Evolutionary conservation across 129 eudicot species (phyloP).

Genomic region (Smallanthus sonchifolius): DNA sequence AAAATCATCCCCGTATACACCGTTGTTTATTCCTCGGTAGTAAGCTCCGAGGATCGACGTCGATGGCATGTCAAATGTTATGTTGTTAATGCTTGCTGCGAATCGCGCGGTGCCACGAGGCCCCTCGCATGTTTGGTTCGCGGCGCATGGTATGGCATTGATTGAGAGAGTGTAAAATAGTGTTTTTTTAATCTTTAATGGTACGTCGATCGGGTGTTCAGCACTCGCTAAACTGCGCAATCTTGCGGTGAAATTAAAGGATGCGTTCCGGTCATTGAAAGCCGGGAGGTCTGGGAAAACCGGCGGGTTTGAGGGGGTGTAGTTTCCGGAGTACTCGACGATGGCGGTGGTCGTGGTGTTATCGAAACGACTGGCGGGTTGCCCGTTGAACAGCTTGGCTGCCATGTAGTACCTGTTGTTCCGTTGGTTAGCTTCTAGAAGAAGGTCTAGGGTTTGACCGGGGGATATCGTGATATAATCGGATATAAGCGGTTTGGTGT

Average conservation of each 20-base stretch:
- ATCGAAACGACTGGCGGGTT: conserved; percentile 13
- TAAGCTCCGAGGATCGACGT: conserved; percentile 41
- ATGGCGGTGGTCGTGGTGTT: conserved; percentile 50
- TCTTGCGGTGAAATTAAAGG: conserved; percentile 22
- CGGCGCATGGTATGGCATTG: conserved; percentile 26
- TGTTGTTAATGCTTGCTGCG: conserved; percentile 46
- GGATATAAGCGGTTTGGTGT: conserved; percentile 45
- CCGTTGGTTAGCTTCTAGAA: conserved; percentile 49
- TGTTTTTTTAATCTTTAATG: conserved; percentile 22
- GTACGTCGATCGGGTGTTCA: conserved; percentile 42
- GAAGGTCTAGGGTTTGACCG: conserved; percentile 61
- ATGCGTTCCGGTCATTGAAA: conserved; percentile 28
- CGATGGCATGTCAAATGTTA: conserved; percentile 32
- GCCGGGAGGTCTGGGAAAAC: conserved; percentile 34
- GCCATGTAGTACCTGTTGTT: conserved; percentile 55
- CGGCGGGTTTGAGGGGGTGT: conserved; percentile 17
- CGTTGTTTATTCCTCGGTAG: conserved; percentile 25
- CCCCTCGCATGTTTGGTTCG: conserved; percentile 26
- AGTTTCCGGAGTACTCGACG: conserved; percentile 28
- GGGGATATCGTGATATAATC: conserved; percentile 47
- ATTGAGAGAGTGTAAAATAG: conserved; percentile 33
- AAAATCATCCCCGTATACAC: conserved; percentile 41
- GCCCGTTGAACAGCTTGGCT: conserved; percentile 29
- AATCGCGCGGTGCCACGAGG: conserved; percentile 24
- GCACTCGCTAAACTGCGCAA: conserved; percentile 36